Evolutionary conservation across 2,329 filamentous ascomycete species (phyloP), one percentile per base, ranked within the genome.

Genomic region (Hymenoscyphus infarciens): DNA sequence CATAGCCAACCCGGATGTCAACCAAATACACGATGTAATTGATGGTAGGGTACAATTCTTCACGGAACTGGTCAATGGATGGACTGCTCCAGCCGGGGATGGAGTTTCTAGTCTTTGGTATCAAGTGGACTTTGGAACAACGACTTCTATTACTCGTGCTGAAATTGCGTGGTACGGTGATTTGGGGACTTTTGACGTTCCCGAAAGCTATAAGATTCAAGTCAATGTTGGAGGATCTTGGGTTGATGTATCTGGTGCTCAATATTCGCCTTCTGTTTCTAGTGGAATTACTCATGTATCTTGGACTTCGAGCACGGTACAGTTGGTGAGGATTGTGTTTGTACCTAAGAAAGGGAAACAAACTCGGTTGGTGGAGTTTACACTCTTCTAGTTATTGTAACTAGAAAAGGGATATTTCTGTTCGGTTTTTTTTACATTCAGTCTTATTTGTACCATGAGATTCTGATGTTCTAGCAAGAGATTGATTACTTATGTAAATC

Each of bases 221-320:
- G 42, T 49, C 42, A 49, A 22, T 49, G 19, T 22, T 4, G 42
- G 19, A 11, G n/a, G 42, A 11, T 22, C 10, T 49, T 49, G 42
- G 42, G 10, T 22, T 19, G 42, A 49, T 49, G 42, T 49, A 11
- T 49, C n/a, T 10, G n/a, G n/a, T 49, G 42, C 42, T 22, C 5
- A 19, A 25, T 49, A 49, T 49, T 7, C 42, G 4, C n/a, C 42
- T 25, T 49, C 42, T 49, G 42, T 49, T 22, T 49, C 42, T 2
- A 49, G 42, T 49, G 42, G 42, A 22, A 49, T 49, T 49, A 49
- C 42, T 49, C n/a, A 49, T 22, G 42, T 22, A 22, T 49, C 42
- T 5, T 49, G 42, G 42, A 11, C 8, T 49, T 11, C 19, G 19
- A 22, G 19, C 10, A 22, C 42, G 42, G n/a, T 22, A n/a, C 42